These are phyloP conservation scores for Casuarina equisetifolia DNA, from an alignment of 306 rosid species.

Conservation along the genomic window DNA sequence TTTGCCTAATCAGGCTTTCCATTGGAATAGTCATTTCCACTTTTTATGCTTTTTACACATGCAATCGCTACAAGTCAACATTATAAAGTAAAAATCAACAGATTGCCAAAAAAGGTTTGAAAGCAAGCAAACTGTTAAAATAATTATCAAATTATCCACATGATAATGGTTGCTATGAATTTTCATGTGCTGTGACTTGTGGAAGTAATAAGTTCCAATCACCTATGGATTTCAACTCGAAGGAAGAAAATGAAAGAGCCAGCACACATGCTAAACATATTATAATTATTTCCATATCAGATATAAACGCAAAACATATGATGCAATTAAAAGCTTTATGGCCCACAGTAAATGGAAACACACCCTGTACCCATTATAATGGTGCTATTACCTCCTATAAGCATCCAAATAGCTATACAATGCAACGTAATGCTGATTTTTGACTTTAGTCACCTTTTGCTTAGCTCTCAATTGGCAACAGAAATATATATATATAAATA, in stretches of 20 bases:
- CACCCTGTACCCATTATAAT: neutral
- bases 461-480: neutral
- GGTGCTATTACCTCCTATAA: neutral
- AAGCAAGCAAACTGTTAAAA: too few species aligned
- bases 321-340: neutral
- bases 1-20: neutral
- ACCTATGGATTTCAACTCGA: neutral
- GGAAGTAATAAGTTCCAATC: neutral
- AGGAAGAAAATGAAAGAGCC: neutral
- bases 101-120: neutral
- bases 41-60: neutral
- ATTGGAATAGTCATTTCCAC: neutral
- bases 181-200: neutral
- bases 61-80: neutral
- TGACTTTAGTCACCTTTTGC: neutral
- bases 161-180: neutral
- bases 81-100: neutral
- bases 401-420: too few species aligned
- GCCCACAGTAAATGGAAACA: neutral
- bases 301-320: neutral
- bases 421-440: too few species aligned
- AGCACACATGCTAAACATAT: neutral
- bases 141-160: too few species aligned
- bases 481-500: neutral
- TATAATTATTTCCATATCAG: neutral